Evolutionary conservation across 2,329 filamentous ascomycete genomes (phyloP), one percentile per base, ranked within the genome.

Genomic region (Cordyceps pruinosa): DNA sequence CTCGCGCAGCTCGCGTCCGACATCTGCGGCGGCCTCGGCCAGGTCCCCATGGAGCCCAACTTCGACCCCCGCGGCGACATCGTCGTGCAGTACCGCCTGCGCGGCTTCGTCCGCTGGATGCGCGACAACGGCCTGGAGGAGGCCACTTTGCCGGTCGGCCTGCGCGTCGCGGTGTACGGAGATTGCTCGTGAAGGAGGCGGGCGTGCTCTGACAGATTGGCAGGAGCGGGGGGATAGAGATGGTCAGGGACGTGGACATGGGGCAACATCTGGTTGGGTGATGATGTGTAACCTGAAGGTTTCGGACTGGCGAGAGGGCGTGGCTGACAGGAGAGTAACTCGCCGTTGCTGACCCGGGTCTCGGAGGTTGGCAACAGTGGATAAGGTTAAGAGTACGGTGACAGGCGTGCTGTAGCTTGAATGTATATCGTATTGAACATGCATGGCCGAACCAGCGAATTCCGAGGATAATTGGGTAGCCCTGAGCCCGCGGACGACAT

Each of bases 11-110:
- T 56, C 3, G 58, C 42, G 9, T 37, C 32, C 30, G 52, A 59
- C n/a, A 47, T 59, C 2, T 51, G 39, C 35, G 52, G 53, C 15
- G 52, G 41, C 13, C 34, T 59, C n/a, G 47, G 46, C 8, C 45
- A 52, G 47, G 41, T 50, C n/a, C 52, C 58, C 15, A 56, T 56
- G 58, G 58, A 59, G 47, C 37, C 52, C 3, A 46, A 59, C 15
- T 59, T 59, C 23, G 48, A 51, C 10, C 52, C 58, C 17, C 13
- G 54, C 1, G 58, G 58, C 13, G 23, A 56, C 19, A 39, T 59
- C 5, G 44, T 19, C 23, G 19, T 59, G 30, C 48, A 35, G 37
- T 59, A 51, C 32, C n/a, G 58, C 12, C 45, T 56, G 19, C 2
- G 58, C 1, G 58, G 58, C 7, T 59, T 35, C 17, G 32, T 12